phyloP scores from a whole-genome alignment of 129 eudicot genomes.

The Apium graveolens region DNA sequence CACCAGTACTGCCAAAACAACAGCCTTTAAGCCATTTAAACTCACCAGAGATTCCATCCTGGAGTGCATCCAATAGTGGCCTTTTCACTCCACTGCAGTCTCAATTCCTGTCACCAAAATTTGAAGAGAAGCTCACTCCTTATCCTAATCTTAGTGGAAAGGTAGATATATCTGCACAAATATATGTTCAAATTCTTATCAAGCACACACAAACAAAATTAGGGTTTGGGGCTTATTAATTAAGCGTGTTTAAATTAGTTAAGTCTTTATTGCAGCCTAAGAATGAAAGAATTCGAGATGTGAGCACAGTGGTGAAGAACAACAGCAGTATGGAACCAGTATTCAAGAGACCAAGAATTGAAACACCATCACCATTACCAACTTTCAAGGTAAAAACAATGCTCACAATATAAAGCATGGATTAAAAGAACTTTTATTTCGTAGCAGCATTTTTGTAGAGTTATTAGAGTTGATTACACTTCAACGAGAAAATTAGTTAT shows the following conservation, averaged over 20 bases:
- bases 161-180: conserved; percentile 35
- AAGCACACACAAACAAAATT: conserved; percentile 3
- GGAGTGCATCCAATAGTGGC: conserved; percentile 33
- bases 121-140: conserved; percentile 26
- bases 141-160: conserved; percentile 28
- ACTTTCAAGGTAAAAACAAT: conserved; percentile 63
- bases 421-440: background rate
- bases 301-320: conserved; percentile 33
- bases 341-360: conserved; percentile 61
- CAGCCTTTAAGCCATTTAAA: conserved; percentile 21
- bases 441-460: background rate
- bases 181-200: background rate
- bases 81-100: conserved; percentile 29
- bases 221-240: conserved; percentile 23
- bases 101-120: conserved; percentile 30
- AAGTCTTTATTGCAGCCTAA: conserved; percentile 25
- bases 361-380: conserved; percentile 89
- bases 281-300: conserved; percentile 34
- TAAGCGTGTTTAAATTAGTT: background rate
- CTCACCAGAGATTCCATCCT: conserved; percentile 26
- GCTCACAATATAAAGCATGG: background rate
- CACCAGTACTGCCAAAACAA: conserved; percentile 24
- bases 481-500: conserved; percentile 2
- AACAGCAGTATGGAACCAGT: conserved; percentile 28
- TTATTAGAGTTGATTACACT: conserved; percentile 1